phyloP scores from a whole-genome alignment of 208 protist genomes.

The Crithidia mellificae region DNA sequence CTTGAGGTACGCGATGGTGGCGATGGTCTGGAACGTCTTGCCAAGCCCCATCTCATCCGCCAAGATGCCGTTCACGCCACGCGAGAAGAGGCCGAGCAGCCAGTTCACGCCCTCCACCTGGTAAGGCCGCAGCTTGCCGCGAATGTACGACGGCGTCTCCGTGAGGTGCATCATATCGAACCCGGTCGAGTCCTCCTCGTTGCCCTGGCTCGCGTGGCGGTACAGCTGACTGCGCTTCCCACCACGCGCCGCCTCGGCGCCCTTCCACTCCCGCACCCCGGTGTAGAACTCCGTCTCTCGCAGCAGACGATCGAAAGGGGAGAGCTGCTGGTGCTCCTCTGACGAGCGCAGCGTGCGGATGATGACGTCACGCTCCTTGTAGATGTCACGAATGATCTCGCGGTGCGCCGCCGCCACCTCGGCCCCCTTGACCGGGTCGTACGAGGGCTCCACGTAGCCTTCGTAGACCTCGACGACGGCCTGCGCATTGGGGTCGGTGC shows the following conservation, averaged over 20 bases:
- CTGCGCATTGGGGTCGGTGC: constrained; percentile 68
- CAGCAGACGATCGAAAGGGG: constrained; percentile 77
- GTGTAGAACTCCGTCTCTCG: constrained; percentile 89
- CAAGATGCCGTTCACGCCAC: constrained; percentile 98
- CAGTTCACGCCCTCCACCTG: constrained; percentile 99
- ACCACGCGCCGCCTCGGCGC: constrained; percentile 7
- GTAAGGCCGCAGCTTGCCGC: constrained; percentile 95
- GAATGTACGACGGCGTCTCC: constrained; percentile 88
- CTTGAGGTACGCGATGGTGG: constrained; percentile 95
- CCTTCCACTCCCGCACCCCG: constrained; percentile 76
- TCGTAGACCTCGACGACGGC: constrained; percentile 59
- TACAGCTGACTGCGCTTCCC: constrained; percentile 28
- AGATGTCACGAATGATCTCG: constrained; percentile 46
- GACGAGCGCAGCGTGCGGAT: constrained; percentile 66
- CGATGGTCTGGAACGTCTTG: constrained; percentile 97
- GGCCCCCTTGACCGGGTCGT: constrained; percentile 47
- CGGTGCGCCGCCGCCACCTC: constrained; percentile 43
- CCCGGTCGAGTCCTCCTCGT: constrained; percentile 49
- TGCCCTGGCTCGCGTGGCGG: constrained; percentile 29
- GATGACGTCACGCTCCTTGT: constrained; percentile 63
- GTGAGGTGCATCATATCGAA: constrained; percentile 75
- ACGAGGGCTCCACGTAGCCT: constrained; percentile 68
- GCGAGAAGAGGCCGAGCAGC: constrained; percentile 95
- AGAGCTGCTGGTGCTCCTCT: constrained; percentile 55
- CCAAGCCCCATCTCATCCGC: constrained; percentile 99